Percentiles rank a stretch among this genome's conserved stretches.
These are phyloP conservation scores for Thelephora ganbajun DNA, from an alignment of 768 basidiomycete species.

Conservation along the genomic window DNA sequence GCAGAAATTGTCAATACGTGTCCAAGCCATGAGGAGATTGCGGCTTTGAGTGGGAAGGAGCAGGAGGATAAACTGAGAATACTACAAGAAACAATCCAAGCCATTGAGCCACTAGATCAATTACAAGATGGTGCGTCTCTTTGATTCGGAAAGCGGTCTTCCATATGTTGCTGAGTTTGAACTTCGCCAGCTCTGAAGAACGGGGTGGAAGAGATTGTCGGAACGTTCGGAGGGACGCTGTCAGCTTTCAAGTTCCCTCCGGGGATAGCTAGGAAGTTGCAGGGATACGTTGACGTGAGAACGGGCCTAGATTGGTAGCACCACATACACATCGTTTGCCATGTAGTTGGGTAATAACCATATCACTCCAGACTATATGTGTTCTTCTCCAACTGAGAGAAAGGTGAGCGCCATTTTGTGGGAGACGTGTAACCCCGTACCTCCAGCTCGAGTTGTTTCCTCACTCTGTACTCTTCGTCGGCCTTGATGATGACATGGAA, in stretches of 20 bases:
- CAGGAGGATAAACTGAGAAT: slow-evolving; percentile 23
- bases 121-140: slow-evolving; percentile 41
- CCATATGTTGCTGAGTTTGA: not conserved
- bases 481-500: slow-evolving; percentile 73
- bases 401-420: not conserved
- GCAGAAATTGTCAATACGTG: slow-evolving; percentile 24
- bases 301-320: slow-evolving; percentile 13
- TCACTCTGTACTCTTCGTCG: slow-evolving; percentile 64
- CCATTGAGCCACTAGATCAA: slow-evolving; percentile 36
- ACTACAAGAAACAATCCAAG: slow-evolving; percentile 37
- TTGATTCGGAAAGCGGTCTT: not conserved
- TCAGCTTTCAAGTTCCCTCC: slow-evolving; percentile 69
- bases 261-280: slow-evolving; percentile 49
- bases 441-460: slow-evolving; percentile 63
- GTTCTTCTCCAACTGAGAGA: slow-evolving; percentile 64
- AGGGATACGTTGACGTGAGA: slow-evolving; percentile 48
- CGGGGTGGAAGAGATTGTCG: slow-evolving; percentile 47
- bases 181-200: slow-evolving; percentile 42
- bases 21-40: slow-evolving; percentile 9
- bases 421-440: slow-evolving; percentile 22
- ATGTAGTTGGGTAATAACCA: not conserved
- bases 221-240: slow-evolving; percentile 65
- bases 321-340: slow-evolving; percentile 13
- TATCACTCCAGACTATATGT: slow-evolving; percentile 55
- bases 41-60: slow-evolving; percentile 14